Evolutionary conservation across 192 early-diverging fungal genomes (phyloP).

Genomic region (Podila clonocystis): DNA sequence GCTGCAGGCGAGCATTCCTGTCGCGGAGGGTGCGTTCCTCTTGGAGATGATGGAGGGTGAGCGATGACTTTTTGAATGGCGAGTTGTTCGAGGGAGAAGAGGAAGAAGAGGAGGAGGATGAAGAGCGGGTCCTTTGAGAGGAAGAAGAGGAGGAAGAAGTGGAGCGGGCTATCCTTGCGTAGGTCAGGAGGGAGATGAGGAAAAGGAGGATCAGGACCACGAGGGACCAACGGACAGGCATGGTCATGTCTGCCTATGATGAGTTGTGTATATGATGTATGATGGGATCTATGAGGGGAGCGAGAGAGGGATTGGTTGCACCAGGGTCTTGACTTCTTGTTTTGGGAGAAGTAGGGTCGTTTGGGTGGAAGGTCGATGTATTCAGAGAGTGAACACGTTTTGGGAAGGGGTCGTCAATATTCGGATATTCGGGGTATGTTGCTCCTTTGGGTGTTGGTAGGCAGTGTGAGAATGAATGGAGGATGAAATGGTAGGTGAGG

Average conservation of each 20-base stretch:
- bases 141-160: background rate
- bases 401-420: slow-evolving; percentile 1
- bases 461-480: background rate
- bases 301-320: background rate
- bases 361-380: background rate
- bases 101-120: background rate
- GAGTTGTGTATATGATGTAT: background rate
- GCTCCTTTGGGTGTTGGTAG: too few species aligned
- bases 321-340: too few species aligned
- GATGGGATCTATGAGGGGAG: background rate
- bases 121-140: background rate
- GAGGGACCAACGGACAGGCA: slow-evolving; percentile 39
- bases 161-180: slow-evolving; percentile 19
- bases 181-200: slow-evolving; percentile 28
- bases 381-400: background rate
- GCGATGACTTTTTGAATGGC: background rate
- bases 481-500: background rate
- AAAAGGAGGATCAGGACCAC: slow-evolving; percentile 34
- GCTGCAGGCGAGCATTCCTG: slow-evolving; percentile 25
- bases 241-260: slow-evolving; percentile 4
- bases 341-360: background rate
- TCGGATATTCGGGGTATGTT: background rate
- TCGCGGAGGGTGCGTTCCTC: slow-evolving; percentile 40
- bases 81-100: too few species aligned
- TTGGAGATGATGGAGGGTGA: slow-evolving; percentile 29